A percentile compares a stretch with the other conserved stretches of the same genome.
phyloP scores from a whole-genome alignment of 2,329 filamentous ascomycete species.

The Zarea fungicola region DNA sequence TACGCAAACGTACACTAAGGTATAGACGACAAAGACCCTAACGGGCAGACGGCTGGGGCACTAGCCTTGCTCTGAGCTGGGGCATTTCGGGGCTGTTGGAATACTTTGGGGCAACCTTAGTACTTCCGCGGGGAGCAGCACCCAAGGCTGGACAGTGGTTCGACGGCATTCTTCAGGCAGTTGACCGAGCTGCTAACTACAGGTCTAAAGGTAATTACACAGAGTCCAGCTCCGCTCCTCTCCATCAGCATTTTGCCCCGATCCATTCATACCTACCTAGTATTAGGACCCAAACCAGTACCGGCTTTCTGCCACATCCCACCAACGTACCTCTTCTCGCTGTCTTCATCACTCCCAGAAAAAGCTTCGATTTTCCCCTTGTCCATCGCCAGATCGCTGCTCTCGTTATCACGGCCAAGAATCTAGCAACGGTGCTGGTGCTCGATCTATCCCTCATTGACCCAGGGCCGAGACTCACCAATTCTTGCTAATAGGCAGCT shows the following conservation, averaged over 20 bases:
- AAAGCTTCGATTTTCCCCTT: too few species aligned
- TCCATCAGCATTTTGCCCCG: slow-evolving; percentile 10
- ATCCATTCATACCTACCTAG: slow-evolving; percentile 7
- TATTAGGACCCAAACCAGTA: not conserved
- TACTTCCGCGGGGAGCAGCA: too few species aligned
- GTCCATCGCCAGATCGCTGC: too few species aligned
- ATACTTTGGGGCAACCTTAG: not conserved
- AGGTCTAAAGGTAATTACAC: too few species aligned
- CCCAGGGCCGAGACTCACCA: not conserved
- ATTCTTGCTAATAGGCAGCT: not conserved
- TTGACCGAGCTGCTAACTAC: not conserved
- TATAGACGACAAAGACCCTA: slow-evolving; percentile 5
- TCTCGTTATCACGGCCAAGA: too few species aligned
- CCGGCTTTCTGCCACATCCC: slow-evolving; percentile 7
- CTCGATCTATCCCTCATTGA: too few species aligned
- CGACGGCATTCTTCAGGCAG: too few species aligned
- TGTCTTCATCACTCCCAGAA: too few species aligned
- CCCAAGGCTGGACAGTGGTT: not conserved
- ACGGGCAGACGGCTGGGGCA: too few species aligned
- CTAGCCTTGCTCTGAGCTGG: slow-evolving; percentile 9
- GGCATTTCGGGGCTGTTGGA: slow-evolving; percentile 2
- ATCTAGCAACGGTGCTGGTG: too few species aligned
- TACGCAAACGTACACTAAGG: too few species aligned
- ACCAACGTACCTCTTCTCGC: too few species aligned
- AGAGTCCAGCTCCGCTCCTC: slow-evolving; percentile 11